phyloP scores from a whole-genome alignment of 116 monocot genomes.

The Iris pallida region DNA sequence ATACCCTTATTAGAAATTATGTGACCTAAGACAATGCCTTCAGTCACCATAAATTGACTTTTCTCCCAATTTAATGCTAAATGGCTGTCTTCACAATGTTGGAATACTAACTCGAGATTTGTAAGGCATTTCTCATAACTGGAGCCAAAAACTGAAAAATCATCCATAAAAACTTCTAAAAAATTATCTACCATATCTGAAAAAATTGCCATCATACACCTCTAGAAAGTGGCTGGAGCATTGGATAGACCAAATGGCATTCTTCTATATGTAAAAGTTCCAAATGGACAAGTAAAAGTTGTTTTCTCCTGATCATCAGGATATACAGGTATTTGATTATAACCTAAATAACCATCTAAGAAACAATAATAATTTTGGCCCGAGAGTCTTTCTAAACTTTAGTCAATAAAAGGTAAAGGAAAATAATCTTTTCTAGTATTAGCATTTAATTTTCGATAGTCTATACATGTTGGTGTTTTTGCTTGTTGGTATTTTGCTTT shows the following conservation, averaged over 20 bases:
- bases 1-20: background rate
- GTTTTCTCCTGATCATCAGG: conserved; percentile 3
- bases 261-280: background rate
- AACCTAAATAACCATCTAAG: conserved; percentile 3
- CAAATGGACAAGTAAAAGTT: conserved; percentile 5
- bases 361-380: conserved; percentile 6
- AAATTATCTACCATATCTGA: conserved; percentile 1
- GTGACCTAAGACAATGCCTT: conserved; percentile 5
- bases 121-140: background rate
- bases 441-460: conserved; percentile 2
- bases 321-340: background rate
- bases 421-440: conserved; percentile 3
- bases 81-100: background rate
- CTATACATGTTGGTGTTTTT: no score
- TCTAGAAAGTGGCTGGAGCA: background rate
- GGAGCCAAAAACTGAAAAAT: background rate
- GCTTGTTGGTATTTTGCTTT: no score
- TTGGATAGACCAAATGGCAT: conserved; percentile 2
- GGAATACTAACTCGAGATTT: background rate
- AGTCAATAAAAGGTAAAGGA: background rate
- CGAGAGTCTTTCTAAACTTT: background rate
- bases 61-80: background rate
- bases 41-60: background rate
- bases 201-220: conserved; percentile 2
- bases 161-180: conserved; percentile 8